Conservation (phyloP, 2,329 filamentous ascomycete species). For the Malbranchea zuffiana region DNA sequence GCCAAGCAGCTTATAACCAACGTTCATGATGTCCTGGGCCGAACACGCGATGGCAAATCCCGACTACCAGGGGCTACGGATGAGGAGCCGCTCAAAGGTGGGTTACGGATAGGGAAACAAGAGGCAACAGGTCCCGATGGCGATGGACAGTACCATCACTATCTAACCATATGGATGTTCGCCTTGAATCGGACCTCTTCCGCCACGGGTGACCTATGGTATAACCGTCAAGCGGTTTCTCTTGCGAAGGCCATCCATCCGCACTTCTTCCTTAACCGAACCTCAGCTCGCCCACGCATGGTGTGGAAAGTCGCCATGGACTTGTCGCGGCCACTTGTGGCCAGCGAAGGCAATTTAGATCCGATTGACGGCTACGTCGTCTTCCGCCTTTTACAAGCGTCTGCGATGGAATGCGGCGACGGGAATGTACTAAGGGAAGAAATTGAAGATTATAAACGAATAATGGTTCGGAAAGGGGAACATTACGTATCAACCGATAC, state of each 20-base stretch:
- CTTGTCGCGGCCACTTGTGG: conserved; percentile 38
- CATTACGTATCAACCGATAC: conserved; percentile 40
- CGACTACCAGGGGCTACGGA: conserved; percentile 44
- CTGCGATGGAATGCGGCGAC: conserved; percentile 25
- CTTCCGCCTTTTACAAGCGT: conserved; percentile 39
- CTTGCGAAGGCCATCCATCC: conserved; percentile 45
- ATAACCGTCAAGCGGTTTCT: conserved; percentile 43
- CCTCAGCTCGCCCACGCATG: conserved; percentile 32
- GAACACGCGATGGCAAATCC: conserved; percentile 39
- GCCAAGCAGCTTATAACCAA: conserved; percentile 40
- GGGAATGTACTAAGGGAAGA: conserved; percentile 35
- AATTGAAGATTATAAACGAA: conserved; percentile 42
- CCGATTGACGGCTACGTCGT: conserved; percentile 45
- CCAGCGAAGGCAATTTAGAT: conserved; percentile 46
- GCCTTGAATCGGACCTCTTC: conserved; percentile 45
- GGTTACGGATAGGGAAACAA: conserved; percentile 48
- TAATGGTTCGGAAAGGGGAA: conserved; percentile 38
- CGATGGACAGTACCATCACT: conserved; percentile 53
- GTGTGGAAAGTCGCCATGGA: conserved; percentile 49
- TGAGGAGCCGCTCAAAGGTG: conserved; percentile 42
- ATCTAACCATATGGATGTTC: conserved; percentile 54
- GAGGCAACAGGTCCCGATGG: conserved; percentile 40
- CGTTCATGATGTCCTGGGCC: conserved; percentile 45
- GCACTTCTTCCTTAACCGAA: conserved; percentile 38
- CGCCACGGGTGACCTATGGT: conserved; percentile 37